Evolutionary conservation across 2,329 filamentous ascomycete species (phyloP), one percentile per base, ranked within the genome.

Genomic region (Hypoxylon sp.): DNA sequence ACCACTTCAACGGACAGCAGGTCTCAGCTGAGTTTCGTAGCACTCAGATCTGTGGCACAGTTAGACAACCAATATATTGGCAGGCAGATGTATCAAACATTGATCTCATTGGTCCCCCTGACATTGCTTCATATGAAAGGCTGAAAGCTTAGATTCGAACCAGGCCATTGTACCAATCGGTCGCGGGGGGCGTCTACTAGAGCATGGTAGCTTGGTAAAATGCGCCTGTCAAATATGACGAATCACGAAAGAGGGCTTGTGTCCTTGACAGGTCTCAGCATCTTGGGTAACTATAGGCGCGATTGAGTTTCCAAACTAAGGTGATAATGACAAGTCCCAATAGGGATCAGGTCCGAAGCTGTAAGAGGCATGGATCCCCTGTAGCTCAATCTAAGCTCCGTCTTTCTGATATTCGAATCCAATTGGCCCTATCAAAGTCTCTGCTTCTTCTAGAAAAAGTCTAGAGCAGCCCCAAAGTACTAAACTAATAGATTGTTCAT

Each of bases 1-100:
- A 55, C 42, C 32, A 14, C 8, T 30, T 40, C 38, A n/a, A 18
- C 18, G 28, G 40, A 28, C 18, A 11, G 22, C 24, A 32, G 36
- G 44, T 18, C 49, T 32, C 18, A 50, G 50, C 45, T 61, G 51
- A 55, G 42, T 33, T 33, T n/a, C n/a, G n/a, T n/a, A n/a, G 24
- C 26, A 42, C 32, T 14, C 3, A 46, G 16, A 14, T 11, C 28
- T 11, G 24, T 36, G n/a, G n/a, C 12, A 32, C 22, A 16, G 55
- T 42, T 18, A 12, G 40, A n/a, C 24, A 32, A 11, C 30, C 52
- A 57, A 62, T 62, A 62, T 61, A 61, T 61, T 61, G 58, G 20
- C 12, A 11, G 40, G 3, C 22, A 51, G n/a, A n/a, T n/a, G n/a
- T 36, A 46, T 49, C 22, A 36, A 49, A 44, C 42, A 48, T 30